Base-by-base conservation (phyloP, 129 eudicot genomes). In the Erigeron canadensis region DNA sequence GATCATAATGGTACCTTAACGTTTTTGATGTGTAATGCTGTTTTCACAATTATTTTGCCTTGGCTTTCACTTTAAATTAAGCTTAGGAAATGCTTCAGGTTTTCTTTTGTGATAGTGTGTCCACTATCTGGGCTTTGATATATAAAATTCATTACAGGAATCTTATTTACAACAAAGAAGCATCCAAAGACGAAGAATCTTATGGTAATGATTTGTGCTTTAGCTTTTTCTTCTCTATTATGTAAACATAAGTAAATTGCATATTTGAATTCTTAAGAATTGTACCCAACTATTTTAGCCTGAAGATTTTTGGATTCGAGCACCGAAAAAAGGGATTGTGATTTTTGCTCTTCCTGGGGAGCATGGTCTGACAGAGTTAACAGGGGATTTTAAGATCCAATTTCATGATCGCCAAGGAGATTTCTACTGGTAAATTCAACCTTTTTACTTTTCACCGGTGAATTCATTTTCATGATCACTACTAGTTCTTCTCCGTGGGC, bases 401-500 rank as follows among this genome's bases (percentile, higher is more conserved):
- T 89, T 94, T 83, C 97, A 94, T 66, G 97, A 89, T 58, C 88
- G 86, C 48, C 93, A 94, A 75, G 98, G 98, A 82, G 96, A 89
- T 83, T 94, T 94, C 68, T 89, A 90, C 74, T 89, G 98, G 98
- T 5, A 28, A 28, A 28, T 28, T 28, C 34, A 28, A 28, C 34
- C 34, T 28, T 2, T 28, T 28, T 28, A 28, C 2, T 28, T 28
- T 28, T 28, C 34, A 3, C 34, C 3, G 34, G 2, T 28, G 34
- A 28, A 28, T 28, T 3, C 34, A 0, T 28, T 1, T 28, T 28
- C 34, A 0, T 28, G 34, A 28, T 28, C 34, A 28, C 34, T 28
- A 28, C 34, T 28, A 28, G 34, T 28, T 28, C 7, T 61, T 18
- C 6, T 60, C 61, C 13, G 21, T 37, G 23, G 41, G 13, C 46